phyloP scores from a whole-genome alignment of 352 stramenopile genomes.

The Phytophthora pini region DNA sequence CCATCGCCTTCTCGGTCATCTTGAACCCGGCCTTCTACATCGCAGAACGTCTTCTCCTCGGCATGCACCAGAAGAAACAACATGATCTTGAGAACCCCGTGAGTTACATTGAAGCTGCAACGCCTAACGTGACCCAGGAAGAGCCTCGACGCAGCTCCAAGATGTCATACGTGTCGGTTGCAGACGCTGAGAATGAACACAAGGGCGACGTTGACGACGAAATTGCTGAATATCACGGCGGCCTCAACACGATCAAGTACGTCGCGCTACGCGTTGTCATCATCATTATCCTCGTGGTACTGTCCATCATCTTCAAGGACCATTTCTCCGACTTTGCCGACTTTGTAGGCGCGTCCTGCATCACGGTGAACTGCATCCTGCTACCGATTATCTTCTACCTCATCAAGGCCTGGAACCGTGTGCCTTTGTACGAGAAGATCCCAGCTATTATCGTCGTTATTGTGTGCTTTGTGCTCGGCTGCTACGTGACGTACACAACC shows the following conservation, averaged over 20 bases:
- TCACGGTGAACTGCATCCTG: constrained; percentile 33
- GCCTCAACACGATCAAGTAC: constrained; percentile 30
- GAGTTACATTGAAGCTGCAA: constrained; percentile 22
- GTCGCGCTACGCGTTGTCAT: constrained; percentile 25
- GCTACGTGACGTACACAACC: constrained; percentile 33
- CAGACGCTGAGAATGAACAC: constrained; percentile 28
- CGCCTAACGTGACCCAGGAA: constrained; percentile 18
- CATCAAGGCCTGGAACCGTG: constrained; percentile 25
- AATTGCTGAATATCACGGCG: constrained; percentile 30
- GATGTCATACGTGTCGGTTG: constrained; percentile 32
- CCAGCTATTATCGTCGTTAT: constrained; percentile 23
- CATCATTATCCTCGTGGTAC: constrained; percentile 22
- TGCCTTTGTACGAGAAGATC: constrained; percentile 31
- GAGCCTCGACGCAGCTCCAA: constrained; percentile 22
- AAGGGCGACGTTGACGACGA: constrained; percentile 24
- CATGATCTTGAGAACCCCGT: constrained; percentile 18
- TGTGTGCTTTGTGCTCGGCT: constrained; percentile 31
- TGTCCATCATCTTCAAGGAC: constrained; percentile 33
- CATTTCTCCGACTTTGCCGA: constrained; percentile 31
- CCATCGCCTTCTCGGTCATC: constrained; percentile 30
- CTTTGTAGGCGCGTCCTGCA: constrained; percentile 26
- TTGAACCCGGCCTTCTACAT: constrained; percentile 30
- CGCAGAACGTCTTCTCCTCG: constrained; percentile 16
- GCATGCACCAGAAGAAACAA: constrained; percentile 26
- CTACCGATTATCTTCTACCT: constrained; percentile 33